Evolutionary conservation across 768 basidiomycete genomes (phyloP), one percentile per base, ranked within the genome.

Genomic region (Lepiota subincarnata): DNA sequence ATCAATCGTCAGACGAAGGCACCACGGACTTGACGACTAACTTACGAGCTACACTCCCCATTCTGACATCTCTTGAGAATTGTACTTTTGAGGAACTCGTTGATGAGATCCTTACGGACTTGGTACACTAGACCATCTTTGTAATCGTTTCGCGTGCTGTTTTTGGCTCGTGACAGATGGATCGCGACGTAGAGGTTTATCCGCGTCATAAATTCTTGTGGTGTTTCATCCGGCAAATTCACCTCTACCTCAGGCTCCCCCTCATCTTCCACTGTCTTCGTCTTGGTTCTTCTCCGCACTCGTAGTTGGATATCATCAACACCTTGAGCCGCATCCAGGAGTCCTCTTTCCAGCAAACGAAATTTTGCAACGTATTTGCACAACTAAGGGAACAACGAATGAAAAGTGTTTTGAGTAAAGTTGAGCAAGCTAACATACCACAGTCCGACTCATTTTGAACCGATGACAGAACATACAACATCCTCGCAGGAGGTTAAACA

Each of bases 401-500:
- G 53, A 50, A 49, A 24, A 11, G 22, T 11, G 48, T 42, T 36
- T 22, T 41, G 48, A 53, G 8, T 19, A 22, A 28, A 48, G 16
- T 22, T 28, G 31, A 50, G 13, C 18, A 47, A 24, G 43, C 18
- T 40, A 34, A 66, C 68, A 51, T 65, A 93, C 92, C 71, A 81
- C 75, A n/a, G 82, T 76, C 64, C 85, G 79, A 59, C 79, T 79
- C 63, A 87, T 70, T 72, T 94, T 93, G 71, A 98, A 97, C 58
- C 76, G 79, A 69, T 99, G 97, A 70, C 97, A 99, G 71, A 89
- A 98, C 67, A 96, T 71, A 73, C 97, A 99, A 12, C 84, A 84
- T 35, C 87, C 87, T 53, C 95, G 84, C 18, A 99, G 74, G 42
- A 98, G 73, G 58, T 87, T 87, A 66, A 86, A 95, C 76, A 89